Percentiles rank a stretch among this genome's conserved stretches.
phyloP scores from a whole-genome alignment of 768 basidiomycete genomes.

The Tylopilus rubrobrunneus region DNA sequence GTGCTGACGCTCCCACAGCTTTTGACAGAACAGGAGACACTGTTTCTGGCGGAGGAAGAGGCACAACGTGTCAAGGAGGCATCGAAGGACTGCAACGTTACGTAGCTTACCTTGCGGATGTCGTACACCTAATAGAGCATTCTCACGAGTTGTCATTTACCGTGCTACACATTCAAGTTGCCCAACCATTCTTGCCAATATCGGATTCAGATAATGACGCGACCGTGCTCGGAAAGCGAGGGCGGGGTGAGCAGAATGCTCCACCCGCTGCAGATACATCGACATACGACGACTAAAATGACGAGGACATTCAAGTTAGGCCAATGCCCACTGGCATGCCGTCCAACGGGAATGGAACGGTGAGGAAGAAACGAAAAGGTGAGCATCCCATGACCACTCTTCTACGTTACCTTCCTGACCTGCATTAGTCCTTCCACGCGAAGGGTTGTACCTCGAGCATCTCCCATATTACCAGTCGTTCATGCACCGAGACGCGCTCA shows the following conservation, averaged over 20 bases:
- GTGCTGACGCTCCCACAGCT: conserved; percentile 35
- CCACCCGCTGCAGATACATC: conserved; percentile 17
- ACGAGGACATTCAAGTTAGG: conserved; percentile 80
- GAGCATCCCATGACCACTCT: conserved; percentile 4
- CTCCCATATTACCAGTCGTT: conserved; percentile 97
- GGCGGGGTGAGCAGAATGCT: conserved; percentile 33
- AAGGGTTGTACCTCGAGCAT: conserved; percentile 88
- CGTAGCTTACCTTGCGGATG: conserved; percentile 36
- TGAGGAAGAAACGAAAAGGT: conserved; percentile 87
- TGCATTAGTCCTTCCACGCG: conserved; percentile 81
- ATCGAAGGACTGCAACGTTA: conserved; percentile 55
- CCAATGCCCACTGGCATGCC: conserved; percentile 88
- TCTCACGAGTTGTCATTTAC: background rate
- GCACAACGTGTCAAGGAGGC: conserved; percentile 36
- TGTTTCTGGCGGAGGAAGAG: conserved; percentile 51
- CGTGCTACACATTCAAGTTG: no score
- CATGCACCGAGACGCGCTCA: conserved; percentile 94
- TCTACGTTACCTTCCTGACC: background rate
- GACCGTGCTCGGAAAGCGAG: conserved; percentile 63
- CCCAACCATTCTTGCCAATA: conserved; percentile 25
- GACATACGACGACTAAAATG: conserved; percentile 46
- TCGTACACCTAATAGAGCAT: background rate
- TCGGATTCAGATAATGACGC: conserved; percentile 46
- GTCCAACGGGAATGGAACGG: conserved; percentile 32
- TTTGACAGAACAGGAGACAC: conserved; percentile 62